These are phyloP conservation scores for Metarhizium album DNA, from an alignment of 2,329 filamentous ascomycete species.

Conservation along the genomic window DNA sequence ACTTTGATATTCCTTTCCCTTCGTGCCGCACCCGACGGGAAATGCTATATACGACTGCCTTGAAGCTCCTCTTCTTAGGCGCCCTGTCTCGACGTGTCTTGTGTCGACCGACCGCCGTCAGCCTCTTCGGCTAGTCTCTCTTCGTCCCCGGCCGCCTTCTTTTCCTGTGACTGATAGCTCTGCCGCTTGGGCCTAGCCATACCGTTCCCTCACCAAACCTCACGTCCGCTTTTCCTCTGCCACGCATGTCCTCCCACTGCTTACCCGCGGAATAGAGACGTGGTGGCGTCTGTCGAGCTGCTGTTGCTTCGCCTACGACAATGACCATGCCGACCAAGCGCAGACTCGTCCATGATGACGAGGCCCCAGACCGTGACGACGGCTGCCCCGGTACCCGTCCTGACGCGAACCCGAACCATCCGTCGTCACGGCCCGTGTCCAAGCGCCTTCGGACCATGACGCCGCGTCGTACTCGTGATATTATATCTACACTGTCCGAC, in stretches of 20 bases:
- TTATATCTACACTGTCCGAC: constrained; percentile 66
- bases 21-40: too few relatives aligned
- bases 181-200: not conserved
- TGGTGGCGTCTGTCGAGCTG: not conserved
- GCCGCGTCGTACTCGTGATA: constrained; percentile 33
- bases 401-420: not conserved
- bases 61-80: too few relatives aligned
- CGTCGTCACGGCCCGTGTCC: not conserved
- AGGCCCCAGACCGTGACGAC: constrained; percentile 1
- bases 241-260: not conserved
- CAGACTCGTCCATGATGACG: constrained; percentile 9
- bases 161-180: not conserved
- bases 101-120: not conserved
- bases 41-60: too few relatives aligned
- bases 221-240: not conserved
- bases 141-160: not conserved
- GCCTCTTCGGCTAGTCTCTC: too few relatives aligned
- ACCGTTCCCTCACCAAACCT: not conserved
- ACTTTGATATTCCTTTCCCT: too few relatives aligned
- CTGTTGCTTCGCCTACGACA: not conserved
- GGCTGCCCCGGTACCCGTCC: not conserved
- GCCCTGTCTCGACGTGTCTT: too few relatives aligned
- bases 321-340: constrained; percentile 17
- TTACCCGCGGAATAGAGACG: not conserved
- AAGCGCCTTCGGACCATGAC: constrained; percentile 1